A percentile compares a stretch with the other conserved stretches of the same genome.
Evolutionary conservation across 495 filamentous ascomycete species (phyloP).

Genomic region (Daldinia bambusicola): DNA sequence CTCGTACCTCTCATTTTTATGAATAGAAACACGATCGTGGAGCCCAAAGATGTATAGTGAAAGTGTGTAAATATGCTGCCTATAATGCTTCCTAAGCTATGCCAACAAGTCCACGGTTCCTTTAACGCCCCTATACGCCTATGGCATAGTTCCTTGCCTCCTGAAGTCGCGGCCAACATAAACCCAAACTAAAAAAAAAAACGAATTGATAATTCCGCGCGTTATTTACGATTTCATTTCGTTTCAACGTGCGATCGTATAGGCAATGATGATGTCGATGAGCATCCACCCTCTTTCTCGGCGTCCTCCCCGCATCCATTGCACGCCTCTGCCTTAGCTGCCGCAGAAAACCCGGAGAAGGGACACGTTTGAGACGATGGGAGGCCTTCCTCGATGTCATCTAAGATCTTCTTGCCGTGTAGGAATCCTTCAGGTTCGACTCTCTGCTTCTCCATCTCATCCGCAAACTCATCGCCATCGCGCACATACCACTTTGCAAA

Average conservation of each 20-base stretch:
- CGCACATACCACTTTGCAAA: conserved; percentile 79
- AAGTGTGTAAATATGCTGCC: not conserved
- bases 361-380: conserved; percentile 36
- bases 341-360: conserved; percentile 37
- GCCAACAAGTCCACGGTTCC: not conserved
- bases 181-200: not conserved
- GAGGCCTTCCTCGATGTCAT: conserved; percentile 44
- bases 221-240: not conserved
- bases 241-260: conserved; percentile 35
- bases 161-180: not conserved
- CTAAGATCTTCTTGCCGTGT: conserved; percentile 57
- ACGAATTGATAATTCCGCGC: not conserved
- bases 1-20: not conserved
- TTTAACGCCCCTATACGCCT: conserved; percentile 1
- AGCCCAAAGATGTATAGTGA: not conserved
- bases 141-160: not conserved
- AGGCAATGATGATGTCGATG: conserved; percentile 17
- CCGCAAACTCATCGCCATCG: conserved; percentile 76
- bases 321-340: conserved; percentile 31
- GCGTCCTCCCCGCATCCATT: conserved; percentile 30
- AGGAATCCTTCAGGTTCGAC: conserved; percentile 71
- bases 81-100: not conserved
- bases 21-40: not conserved
- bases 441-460: conserved; percentile 66
- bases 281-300: conserved; percentile 30